phyloP scores from a whole-genome alignment of 2,329 filamentous ascomycete genomes.

The Neofusicoccum ribis region DNA sequence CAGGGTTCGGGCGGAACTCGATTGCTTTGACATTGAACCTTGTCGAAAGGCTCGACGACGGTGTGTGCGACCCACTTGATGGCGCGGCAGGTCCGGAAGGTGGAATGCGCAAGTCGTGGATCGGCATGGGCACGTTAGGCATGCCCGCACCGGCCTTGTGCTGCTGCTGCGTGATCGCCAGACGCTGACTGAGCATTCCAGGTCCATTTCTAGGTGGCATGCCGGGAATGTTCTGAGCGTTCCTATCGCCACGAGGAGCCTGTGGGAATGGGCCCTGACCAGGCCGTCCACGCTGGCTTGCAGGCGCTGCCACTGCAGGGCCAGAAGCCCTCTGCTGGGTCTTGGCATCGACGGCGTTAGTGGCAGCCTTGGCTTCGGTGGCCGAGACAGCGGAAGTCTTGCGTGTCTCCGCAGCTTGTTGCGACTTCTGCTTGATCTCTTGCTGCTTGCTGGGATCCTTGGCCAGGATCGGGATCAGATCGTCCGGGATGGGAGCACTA shows the following conservation, averaged over 20 bases:
- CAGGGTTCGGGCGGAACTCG: constrained; percentile 85
- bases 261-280: constrained; percentile 12
- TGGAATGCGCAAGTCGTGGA: constrained; percentile 68
- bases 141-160: constrained; percentile 45
- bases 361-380: constrained; percentile 34
- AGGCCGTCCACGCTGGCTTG: constrained; percentile 21
- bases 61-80: constrained; percentile 54
- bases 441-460: constrained; percentile 96
- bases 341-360: constrained; percentile 39
- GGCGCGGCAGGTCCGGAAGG: constrained; percentile 67
- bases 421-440: constrained; percentile 85
- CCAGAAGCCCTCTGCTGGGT: constrained; percentile 30
- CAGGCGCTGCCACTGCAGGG: constrained; percentile 29
- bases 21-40: constrained; percentile 63
- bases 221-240: constrained; percentile 41
- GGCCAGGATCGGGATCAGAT: constrained; percentile 90
- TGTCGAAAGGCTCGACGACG: constrained; percentile 53
- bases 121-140: constrained; percentile 57
- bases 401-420: constrained; percentile 66
- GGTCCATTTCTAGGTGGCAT: constrained; percentile 39
- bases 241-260: constrained; percentile 14
- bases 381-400: constrained; percentile 36
- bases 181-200: constrained; percentile 51
- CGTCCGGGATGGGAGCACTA: constrained; percentile 84
- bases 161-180: constrained; percentile 54